Evolutionary conservation across 1,284 basidiomycete genomes (phyloP), one percentile per base, ranked within the genome.

Genomic region (Trametes versicolor): DNA sequence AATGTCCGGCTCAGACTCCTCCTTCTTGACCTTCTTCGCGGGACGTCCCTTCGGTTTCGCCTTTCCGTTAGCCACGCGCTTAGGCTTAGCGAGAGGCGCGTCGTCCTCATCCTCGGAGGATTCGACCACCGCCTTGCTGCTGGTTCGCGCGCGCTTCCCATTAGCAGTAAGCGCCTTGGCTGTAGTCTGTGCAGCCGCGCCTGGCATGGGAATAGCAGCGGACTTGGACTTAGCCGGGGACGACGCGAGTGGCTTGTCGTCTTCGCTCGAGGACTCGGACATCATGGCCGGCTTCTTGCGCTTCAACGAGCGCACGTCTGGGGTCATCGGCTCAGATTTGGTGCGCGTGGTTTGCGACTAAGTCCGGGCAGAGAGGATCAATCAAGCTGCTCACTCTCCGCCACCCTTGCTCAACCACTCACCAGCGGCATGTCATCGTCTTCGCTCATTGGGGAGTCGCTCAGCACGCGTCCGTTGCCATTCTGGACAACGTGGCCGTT

Each of bases 401-500:
- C 50, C n/a, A 48, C 54, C 17, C 48, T 21, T 50, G 43, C 47
- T 21, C 21, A 57, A 32, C 19, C 64, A 82, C 84, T 72, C 77
- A 94, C 92, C 73, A 93, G 80, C 58, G 91, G 91, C 74, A 87
- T 76, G 70, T 92, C 89, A 57, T 89, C 83, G 67, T 87, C 88
- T 65, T 87, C 87, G 69, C 86, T 89, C 83, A 88, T 87, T 39
- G 83, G 80, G 57, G 81, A 81, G 71, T 84, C 82, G 58, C 81
- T 79, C 45, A 71, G 70, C 47, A 78, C 75, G 63, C 79, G 70
- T 41, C 78, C 79, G 72, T 85, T 83, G 65, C 83, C 82, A 67
- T 88, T 87, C 68, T 76, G 74, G 64, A 70, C 71, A 72, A 75
- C 71, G 69, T 78, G 73, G 73, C 74, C 71, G 63, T 75, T 77